These are phyloP conservation scores for Colletotrichum plurivorum DNA, from an alignment of 2,329 filamentous ascomycete genomes.

Conservation along the genomic window DNA sequence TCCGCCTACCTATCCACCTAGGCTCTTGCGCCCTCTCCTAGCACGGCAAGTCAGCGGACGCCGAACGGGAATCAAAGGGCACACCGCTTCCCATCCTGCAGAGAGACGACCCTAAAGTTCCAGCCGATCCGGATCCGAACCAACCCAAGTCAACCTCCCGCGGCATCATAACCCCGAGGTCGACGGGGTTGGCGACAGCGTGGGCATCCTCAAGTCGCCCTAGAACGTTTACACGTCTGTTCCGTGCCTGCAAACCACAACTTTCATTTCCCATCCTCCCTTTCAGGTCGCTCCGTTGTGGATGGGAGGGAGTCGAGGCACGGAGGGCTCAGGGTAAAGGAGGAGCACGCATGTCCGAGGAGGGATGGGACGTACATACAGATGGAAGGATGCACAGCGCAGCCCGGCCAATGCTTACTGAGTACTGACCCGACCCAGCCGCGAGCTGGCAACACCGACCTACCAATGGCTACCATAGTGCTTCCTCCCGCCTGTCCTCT, in stretches of 20 bases:
- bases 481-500: neutral
- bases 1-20: neutral
- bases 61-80: neutral
- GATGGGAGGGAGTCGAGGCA: constrained; percentile 19
- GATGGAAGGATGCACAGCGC: constrained; percentile 24
- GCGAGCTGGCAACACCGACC: constrained; percentile 23
- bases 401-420: constrained; percentile 31
- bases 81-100: neutral
- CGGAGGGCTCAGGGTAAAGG: constrained; percentile 7
- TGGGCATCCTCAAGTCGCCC: constrained; percentile 9
- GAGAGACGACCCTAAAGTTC: neutral
- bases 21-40: neutral
- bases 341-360: constrained; percentile 7
- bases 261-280: constrained; percentile 10
- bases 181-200: no score
- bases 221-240: constrained; percentile 1
- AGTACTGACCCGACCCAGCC: constrained; percentile 13
- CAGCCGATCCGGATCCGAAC: constrained; percentile 33
- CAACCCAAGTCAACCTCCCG: constrained; percentile 21
- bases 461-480: neutral
- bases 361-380: no score
- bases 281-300: constrained; percentile 11
- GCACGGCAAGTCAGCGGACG: neutral
- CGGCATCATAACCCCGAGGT: neutral
- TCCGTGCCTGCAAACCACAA: constrained; percentile 29